A percentile compares a stretch with the other conserved stretches of the same genome.
Evolutionary conservation across 2,329 filamentous ascomycete genomes (phyloP).

Genomic region (Ophiocordyceps camponoti-saundersi): DNA sequence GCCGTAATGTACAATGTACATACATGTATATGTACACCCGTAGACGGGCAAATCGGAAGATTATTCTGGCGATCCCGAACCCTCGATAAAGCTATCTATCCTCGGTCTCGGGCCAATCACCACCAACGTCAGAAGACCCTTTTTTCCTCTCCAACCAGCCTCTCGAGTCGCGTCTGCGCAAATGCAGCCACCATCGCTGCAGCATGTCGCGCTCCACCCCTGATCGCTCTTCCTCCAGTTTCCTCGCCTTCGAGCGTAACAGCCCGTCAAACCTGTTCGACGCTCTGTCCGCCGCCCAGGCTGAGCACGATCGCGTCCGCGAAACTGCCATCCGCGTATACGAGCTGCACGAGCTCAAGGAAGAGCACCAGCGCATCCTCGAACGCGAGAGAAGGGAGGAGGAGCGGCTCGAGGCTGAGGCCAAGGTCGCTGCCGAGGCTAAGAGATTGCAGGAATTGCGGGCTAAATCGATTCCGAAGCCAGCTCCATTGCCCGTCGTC

Average conservation of each 20-base stretch:
- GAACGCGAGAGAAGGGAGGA: constrained; percentile 28
- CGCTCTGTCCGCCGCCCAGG: constrained; percentile 47
- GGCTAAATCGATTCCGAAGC: constrained; percentile 25
- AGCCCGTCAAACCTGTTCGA: constrained; percentile 45
- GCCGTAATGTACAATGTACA: too few relatives aligned
- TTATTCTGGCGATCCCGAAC: background rate
- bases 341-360: constrained; percentile 27
- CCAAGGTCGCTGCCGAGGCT: constrained; percentile 27
- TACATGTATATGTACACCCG: background rate
- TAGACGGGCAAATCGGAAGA: background rate
- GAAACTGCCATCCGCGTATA: constrained; percentile 30
- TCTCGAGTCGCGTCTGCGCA: background rate
- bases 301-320: constrained; percentile 49
- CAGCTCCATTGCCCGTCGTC: constrained; percentile 19
- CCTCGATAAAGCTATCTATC: background rate
- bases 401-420: constrained; percentile 26
- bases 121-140: background rate
- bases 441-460: constrained; percentile 28
- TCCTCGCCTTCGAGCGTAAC: constrained; percentile 46
- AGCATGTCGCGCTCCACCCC: constrained; percentile 28
- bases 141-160: background rate
- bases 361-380: constrained; percentile 24
- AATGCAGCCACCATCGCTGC: constrained; percentile 7
- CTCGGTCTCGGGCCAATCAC: background rate
- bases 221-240: constrained; percentile 30